These are phyloP conservation scores for Hymenotorrendiella dingleyae DNA, from an alignment of 2,329 filamentous ascomycete species.

Conservation along the genomic window DNA sequence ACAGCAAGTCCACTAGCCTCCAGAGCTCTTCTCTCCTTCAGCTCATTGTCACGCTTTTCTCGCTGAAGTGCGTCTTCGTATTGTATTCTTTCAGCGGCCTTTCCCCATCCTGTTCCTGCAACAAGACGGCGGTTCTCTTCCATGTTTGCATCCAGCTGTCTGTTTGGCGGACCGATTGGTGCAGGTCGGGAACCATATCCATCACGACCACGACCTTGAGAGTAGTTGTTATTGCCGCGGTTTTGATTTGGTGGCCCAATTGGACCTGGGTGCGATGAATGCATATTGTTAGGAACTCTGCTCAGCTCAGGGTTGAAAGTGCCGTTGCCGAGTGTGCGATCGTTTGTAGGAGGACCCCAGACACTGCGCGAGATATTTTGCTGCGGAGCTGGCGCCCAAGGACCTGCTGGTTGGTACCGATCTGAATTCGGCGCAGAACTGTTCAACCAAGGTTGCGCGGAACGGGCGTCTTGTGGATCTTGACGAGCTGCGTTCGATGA, in stretches of 20 bases:
- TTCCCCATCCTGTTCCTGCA: conserved; percentile 23
- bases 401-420: conserved; percentile 34
- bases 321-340: conserved; percentile 69
- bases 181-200: conserved; percentile 25
- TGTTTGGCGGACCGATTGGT: conserved; percentile 30
- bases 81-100: conserved; percentile 22
- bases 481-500: conserved; percentile 25
- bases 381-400: conserved; percentile 41
- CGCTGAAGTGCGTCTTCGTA: conserved; percentile 16
- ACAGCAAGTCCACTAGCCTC: conserved; percentile 20
- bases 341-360: conserved; percentile 64
- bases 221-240: conserved; percentile 21
- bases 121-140: conserved; percentile 9
- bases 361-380: conserved; percentile 51
- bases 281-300: conserved; percentile 31
- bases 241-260: conserved; percentile 30
- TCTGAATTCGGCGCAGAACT: conserved; percentile 34
- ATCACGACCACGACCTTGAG: conserved; percentile 25
- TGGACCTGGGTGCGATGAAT: conserved; percentile 27
- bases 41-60: conserved; percentile 23
- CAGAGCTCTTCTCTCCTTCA: conserved; percentile 19
- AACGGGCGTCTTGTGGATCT: conserved; percentile 16
- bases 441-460: conserved; percentile 29
- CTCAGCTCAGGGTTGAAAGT: conserved; percentile 63
- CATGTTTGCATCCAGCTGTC: conserved; percentile 12